Evolutionary conservation across 2,329 filamentous ascomycete species (phyloP), one percentile per base, ranked within the genome.

Genomic region (Paradendryphiella salina): DNA sequence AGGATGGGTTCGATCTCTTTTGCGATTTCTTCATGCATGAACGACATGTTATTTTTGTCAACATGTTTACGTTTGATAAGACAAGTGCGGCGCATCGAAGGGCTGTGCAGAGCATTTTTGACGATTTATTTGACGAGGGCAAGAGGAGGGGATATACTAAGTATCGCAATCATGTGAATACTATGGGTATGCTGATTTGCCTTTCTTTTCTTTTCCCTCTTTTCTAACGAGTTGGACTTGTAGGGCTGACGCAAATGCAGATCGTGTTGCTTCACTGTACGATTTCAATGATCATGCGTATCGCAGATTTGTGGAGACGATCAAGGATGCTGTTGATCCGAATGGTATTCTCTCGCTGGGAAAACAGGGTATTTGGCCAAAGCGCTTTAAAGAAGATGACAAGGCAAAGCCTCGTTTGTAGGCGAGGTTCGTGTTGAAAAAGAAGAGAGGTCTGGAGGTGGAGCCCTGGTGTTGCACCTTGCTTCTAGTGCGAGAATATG

Each of bases 21-120:
- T 76, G 75, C 52, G 77, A 79, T 49, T 79, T 79, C 63, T 79
- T 79, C 64, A 77, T 80, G 75, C 73, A 77, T 40, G 75, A 79
- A 52, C 66, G 75, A 1, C 75, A 78, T 38, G 73, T 77, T 7
- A 75, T 79, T 28, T 73, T 78, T 35, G 75, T 78, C 53, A 77
- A 77, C 51, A 79, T 79, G 76, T 75, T 78, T 49, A 74, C 72
- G 4, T 79, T 77, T 50, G 77, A 79, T 56, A 77, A 79, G 61
- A 75, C 71, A 3, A 74, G 75, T 40, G 52, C 63, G 3, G 64
- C 63, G 46, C 74, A 78, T 51, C 69, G 74, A 9, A 52, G 61
- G 29, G 66, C 70, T 11, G 71, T 78, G 28, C 45, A 66, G 29
- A 52, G 39, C 2, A 67, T 69, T 21, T 70, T 70, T 42, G 50